phyloP scores from a whole-genome alignment of 306 rosid genomes.

The Fragaria nilgerrensis region DNA sequence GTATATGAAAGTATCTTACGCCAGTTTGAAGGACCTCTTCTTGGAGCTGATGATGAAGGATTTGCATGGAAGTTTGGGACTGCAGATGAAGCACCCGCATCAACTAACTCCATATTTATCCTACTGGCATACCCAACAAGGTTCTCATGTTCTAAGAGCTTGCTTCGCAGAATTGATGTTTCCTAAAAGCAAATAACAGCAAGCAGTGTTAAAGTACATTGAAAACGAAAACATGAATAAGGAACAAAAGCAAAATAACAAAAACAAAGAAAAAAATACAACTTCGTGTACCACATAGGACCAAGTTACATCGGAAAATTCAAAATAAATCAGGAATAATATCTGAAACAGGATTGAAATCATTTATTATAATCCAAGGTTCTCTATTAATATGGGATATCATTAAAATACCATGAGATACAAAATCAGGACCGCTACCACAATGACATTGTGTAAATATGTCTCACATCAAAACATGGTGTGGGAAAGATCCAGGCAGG shows the following conservation, averaged over 20 bases:
- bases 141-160: constrained; percentile 66
- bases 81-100: constrained; percentile 48
- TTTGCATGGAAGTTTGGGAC: constrained; percentile 39
- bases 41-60: constrained; percentile 58
- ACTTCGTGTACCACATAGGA: neutral
- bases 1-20: constrained; percentile 56
- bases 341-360: neutral
- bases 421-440: neutral
- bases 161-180: constrained; percentile 64
- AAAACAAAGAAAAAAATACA: neutral
- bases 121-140: constrained; percentile 69
- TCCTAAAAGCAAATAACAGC: constrained; percentile 55
- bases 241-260: neutral
- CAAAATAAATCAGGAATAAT: neutral
- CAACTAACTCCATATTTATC: constrained; percentile 48
- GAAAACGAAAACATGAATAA: neutral
- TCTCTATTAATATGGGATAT: neutral
- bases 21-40: constrained; percentile 52
- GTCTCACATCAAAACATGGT: neutral
- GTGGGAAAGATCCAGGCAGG: neutral
- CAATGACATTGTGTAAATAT: neutral
- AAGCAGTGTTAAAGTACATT: constrained; percentile 12
- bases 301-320: neutral
- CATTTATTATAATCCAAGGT: neutral
- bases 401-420: neutral